Percentiles rank a stretch among this genome's conserved stretches.
phyloP scores from a whole-genome alignment of 2,329 filamentous ascomycete genomes.

The Corynespora cassiicola region DNA sequence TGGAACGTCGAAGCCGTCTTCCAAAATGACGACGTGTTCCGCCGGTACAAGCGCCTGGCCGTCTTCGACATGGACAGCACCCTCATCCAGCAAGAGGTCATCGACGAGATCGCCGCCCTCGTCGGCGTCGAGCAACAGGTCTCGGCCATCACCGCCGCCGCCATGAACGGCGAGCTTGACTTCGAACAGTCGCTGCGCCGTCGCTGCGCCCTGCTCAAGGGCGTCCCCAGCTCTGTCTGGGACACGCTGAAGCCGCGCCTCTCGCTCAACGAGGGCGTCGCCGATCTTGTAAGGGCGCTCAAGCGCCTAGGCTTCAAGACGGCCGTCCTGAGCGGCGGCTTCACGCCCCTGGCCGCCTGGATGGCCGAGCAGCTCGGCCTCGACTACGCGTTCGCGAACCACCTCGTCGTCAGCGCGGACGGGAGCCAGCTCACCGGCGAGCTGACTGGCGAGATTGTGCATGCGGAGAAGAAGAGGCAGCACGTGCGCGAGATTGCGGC shows the following conservation, averaged over 20 bases:
- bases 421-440: slow-evolving; percentile 70
- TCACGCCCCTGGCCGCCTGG: slow-evolving; percentile 88
- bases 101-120: slow-evolving; percentile 88
- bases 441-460: slow-evolving; percentile 74
- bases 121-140: slow-evolving; percentile 84
- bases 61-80: slow-evolving; percentile 99
- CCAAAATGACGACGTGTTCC: slow-evolving; percentile 75
- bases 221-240: slow-evolving; percentile 80
- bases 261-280: slow-evolving; percentile 81
- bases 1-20: slow-evolving; percentile 88
- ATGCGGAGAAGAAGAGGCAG: slow-evolving; percentile 76
- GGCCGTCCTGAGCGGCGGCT: slow-evolving; percentile 90
- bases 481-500: slow-evolving; percentile 74
- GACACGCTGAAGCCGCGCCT: slow-evolving; percentile 77
- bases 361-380: slow-evolving; percentile 81
- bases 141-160: slow-evolving; percentile 85
- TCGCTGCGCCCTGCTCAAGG: slow-evolving; percentile 80
- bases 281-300: slow-evolving; percentile 74
- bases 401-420: slow-evolving; percentile 69
- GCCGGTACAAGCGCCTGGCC: slow-evolving; percentile 82
- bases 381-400: slow-evolving; percentile 88
- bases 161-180: slow-evolving; percentile 95
- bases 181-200: slow-evolving; percentile 85
- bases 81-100: slow-evolving; percentile 95
- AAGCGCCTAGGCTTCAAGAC: slow-evolving; percentile 83